These are phyloP conservation scores for Tylopilus balloui DNA, from an alignment of 768 basidiomycete genomes.

Conservation along the genomic window DNA sequence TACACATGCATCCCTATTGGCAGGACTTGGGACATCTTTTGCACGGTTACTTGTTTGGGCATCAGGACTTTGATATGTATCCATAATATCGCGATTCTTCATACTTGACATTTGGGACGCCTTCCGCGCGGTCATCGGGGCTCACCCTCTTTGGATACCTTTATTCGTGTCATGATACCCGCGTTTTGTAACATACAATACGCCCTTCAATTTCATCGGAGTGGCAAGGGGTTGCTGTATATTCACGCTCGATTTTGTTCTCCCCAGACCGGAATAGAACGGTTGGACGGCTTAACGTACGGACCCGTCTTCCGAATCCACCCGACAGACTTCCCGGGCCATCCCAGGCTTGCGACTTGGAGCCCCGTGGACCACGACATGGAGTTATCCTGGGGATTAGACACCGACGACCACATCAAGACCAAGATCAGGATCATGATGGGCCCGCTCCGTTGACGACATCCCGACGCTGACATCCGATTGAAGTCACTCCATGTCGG, in stretches of 20 bases:
- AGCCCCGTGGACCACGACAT: background rate
- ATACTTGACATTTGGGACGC: constrained; percentile 9
- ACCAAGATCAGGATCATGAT: background rate
- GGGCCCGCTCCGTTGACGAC: background rate
- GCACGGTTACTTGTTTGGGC: background rate
- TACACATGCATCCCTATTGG: constrained; percentile 23
- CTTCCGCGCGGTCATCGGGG: background rate
- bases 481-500: background rate
- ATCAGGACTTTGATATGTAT: constrained; percentile 17
- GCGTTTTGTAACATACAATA: constrained; percentile 5
- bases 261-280: background rate
- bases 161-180: constrained; percentile 15
- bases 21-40: constrained; percentile 10
- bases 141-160: constrained; percentile 10
- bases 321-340: background rate
- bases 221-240: constrained; percentile 21
- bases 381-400: background rate
- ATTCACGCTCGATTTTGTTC: background rate
- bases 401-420: background rate
- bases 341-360: background rate
- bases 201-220: constrained; percentile 4
- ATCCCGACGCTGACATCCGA: background rate
- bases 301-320: background rate
- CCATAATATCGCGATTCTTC: constrained; percentile 19
- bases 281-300: no score